Evolutionary conservation across 768 basidiomycete species (phyloP).

Genomic region (Russula virescens): DNA sequence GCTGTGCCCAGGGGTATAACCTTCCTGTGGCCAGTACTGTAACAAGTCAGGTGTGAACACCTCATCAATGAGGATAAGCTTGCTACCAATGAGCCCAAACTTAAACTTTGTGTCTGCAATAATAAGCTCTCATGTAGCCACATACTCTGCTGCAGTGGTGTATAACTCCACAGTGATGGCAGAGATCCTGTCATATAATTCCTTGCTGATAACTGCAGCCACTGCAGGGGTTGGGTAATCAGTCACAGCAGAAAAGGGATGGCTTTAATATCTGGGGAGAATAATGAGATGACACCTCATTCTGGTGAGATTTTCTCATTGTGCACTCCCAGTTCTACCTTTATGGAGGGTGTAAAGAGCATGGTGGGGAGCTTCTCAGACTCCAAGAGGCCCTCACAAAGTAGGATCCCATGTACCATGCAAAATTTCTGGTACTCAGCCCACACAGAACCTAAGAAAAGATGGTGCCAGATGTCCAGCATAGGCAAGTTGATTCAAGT

Average conservation of each 20-base stretch:
- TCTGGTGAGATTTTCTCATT: slow-evolving; percentile 99
- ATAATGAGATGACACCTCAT: slow-evolving; percentile 52
- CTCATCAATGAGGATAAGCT: slow-evolving; percentile 89
- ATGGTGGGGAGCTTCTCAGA: slow-evolving; percentile 76
- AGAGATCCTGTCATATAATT: slow-evolving; percentile 59
- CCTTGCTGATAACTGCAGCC: slow-evolving; percentile 56
- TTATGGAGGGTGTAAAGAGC: slow-evolving; percentile 94
- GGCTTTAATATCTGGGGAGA: not conserved
- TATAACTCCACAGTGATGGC: slow-evolving; percentile 58
- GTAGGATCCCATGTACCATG: slow-evolving; percentile 80
- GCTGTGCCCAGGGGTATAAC: slow-evolving; percentile 63
- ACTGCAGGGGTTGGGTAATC: slow-evolving; percentile 36
- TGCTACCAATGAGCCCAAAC: slow-evolving; percentile 70
- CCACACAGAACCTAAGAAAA: slow-evolving; percentile 82
- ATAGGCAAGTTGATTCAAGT: not conserved
- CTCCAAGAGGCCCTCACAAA: slow-evolving; percentile 77
- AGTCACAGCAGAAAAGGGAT: not conserved
- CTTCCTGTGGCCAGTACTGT: slow-evolving; percentile 85
- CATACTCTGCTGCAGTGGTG: slow-evolving; percentile 67
- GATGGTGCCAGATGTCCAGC: not conserved
- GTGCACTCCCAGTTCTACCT: slow-evolving; percentile 89
- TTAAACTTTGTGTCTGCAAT: slow-evolving; percentile 99
- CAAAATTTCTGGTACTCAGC: slow-evolving; percentile 82
- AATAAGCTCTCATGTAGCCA: slow-evolving; percentile 72
- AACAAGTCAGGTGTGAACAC: slow-evolving; percentile 97